These are phyloP conservation scores for Alternaria panax DNA, from an alignment of 2,329 filamentous ascomycete species.

Conservation along the genomic window DNA sequence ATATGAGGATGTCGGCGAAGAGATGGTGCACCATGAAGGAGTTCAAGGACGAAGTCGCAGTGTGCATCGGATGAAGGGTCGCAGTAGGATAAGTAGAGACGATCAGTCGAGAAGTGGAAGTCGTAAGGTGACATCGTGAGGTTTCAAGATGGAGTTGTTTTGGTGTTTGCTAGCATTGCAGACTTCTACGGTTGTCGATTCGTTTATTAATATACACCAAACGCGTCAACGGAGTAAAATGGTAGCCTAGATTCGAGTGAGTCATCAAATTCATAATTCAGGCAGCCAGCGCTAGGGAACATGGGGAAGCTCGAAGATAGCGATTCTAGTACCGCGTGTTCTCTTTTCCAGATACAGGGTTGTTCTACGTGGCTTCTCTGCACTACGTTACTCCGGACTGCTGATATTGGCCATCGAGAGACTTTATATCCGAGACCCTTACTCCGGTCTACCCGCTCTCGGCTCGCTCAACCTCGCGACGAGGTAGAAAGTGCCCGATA, in stretches of 20 bases:
- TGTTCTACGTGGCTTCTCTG: neutral
- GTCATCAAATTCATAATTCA: neutral
- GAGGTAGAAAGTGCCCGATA: neutral
- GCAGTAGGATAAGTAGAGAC: slow-evolving; percentile 29
- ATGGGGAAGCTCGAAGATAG: slow-evolving; percentile 3
- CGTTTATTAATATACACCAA: neutral
- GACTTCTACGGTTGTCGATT: neutral
- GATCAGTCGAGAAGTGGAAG: slow-evolving; percentile 69
- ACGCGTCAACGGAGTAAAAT: neutral
- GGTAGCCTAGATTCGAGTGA: neutral
- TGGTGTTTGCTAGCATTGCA: neutral
- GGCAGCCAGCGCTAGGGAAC: slow-evolving; percentile 7
- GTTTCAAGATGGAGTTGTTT: neutral
- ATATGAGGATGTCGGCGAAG: neutral
- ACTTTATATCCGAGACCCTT: neutral
- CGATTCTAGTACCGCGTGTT: neutral
- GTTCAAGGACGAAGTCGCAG: slow-evolving; percentile 19
- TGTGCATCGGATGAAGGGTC: slow-evolving; percentile 23
- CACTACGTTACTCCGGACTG: neutral
- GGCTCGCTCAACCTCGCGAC: neutral
- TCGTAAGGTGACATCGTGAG: slow-evolving; percentile 44
- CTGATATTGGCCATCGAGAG: neutral
- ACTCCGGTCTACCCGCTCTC: neutral
- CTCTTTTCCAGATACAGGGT: neutral
- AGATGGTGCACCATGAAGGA: slow-evolving; percentile 7